These are phyloP conservation scores for Magnaporthiopsis incrustans DNA, from an alignment of 2,329 filamentous ascomycete species.

Conservation along the genomic window DNA sequence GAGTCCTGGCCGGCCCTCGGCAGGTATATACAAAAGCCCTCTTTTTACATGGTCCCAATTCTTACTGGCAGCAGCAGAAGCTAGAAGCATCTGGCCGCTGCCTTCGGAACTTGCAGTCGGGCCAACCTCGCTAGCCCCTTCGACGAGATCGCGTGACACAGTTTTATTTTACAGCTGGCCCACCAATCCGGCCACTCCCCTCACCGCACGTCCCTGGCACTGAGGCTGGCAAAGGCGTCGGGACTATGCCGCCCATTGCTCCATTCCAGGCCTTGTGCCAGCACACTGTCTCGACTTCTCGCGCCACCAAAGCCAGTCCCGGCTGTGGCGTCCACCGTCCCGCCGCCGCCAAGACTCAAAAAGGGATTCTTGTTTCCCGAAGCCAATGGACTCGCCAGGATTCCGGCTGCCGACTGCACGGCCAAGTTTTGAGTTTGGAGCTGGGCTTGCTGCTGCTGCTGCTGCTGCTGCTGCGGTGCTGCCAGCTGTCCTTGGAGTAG, in stretches of 20 bases:
- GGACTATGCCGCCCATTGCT: constrained; percentile 67
- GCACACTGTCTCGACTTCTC: constrained; percentile 66
- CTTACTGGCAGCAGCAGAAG: background rate
- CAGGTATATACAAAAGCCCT: constrained; percentile 3
- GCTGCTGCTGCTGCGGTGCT: constrained; percentile 25
- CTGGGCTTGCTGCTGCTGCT: constrained; percentile 17
- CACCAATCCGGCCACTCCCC: background rate
- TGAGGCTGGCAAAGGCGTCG: constrained; percentile 71
- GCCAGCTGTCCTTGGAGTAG: constrained; percentile 11
- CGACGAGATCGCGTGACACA: background rate
- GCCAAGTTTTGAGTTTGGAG: constrained; percentile 11
- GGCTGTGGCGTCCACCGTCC: constrained; percentile 13
- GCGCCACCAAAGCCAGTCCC: constrained; percentile 20
- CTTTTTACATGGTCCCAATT: constrained; percentile 1
- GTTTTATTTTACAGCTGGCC: background rate
- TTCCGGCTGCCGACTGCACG: constrained; percentile 2
- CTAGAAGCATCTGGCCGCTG: background rate
- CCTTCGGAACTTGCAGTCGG: background rate
- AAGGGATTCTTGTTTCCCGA: constrained; percentile 49
- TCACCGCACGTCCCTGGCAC: constrained; percentile 36
- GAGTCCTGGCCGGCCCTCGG: background rate
- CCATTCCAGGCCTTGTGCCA: constrained; percentile 57
- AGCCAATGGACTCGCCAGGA: constrained; percentile 16
- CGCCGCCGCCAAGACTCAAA: constrained; percentile 24
- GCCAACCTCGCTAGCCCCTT: background rate